Conservation (phyloP, 345 rosid genomes). For the Physaria fendleri region DNA sequence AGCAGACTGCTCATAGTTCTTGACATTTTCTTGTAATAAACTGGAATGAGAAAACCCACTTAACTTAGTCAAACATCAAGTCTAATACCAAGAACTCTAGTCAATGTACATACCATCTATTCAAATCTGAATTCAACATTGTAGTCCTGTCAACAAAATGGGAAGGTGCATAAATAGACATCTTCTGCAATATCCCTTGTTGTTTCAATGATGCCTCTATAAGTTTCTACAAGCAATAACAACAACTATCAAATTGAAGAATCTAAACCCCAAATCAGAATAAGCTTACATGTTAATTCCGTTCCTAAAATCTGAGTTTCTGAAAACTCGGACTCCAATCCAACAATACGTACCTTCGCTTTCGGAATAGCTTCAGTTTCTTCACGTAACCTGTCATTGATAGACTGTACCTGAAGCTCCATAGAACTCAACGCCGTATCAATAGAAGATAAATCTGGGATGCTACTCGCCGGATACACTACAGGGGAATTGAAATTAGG, state of each 20-base stretch:
- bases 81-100: background rate
- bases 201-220: conserved; percentile 63
- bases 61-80: background rate
- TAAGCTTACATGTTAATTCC: background rate
- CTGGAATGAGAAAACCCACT: conserved; percentile 34
- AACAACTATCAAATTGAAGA: background rate
- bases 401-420: conserved; percentile 78
- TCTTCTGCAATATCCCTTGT: conserved; percentile 64
- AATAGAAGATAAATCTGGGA: conserved; percentile 60
- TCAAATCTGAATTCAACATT: conserved; percentile 37
- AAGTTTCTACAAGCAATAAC: conserved; percentile 48
- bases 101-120: conserved; percentile 35
- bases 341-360: conserved; percentile 46
- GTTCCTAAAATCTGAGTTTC: background rate
- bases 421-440: conserved; percentile 64
- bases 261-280: background rate
- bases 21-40: conserved; percentile 34
- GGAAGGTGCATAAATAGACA: conserved; percentile 49
- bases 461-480: conserved; percentile 80
- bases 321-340: background rate
- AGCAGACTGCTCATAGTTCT: conserved; percentile 26
- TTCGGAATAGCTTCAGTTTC: conserved; percentile 77
- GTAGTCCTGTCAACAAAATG: conserved; percentile 40
- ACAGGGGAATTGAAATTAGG: background rate
- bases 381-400: conserved; percentile 67